Base-by-base conservation (phyloP, 257 asterid species). In the Jaltomata sinuosa region DNA sequence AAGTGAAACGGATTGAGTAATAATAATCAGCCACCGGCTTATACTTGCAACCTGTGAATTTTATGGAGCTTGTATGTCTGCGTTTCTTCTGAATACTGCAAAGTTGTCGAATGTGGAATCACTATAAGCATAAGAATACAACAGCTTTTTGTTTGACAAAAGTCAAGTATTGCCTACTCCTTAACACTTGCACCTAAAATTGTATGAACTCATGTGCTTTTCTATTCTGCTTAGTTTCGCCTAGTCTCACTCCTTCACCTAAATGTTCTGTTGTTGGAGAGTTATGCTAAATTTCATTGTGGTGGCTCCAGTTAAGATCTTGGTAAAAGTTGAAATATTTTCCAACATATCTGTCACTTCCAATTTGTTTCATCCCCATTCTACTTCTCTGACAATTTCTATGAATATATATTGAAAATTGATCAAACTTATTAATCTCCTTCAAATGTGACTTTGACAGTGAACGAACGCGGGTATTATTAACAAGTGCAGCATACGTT, bases 401-500 rank as follows among this genome's bases (percentile, higher is more conserved):
- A 77, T 18, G 82, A 77, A 29, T 9, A 77, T 18, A 16, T 77
- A 45, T 29, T 29, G 27, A 49, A 27, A 29, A 10, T 7, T 4
- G 40, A 21, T 62, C 36, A 50, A 85, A 68, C 61, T 64, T 67
- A 54, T 29, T 22, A 53, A 31, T 83, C 67, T 57, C 14, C 69
- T 40, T 64, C 62, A 14, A 68, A 49, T 18, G 85, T 83, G 85
- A 59, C 40, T 81, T 88, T 89, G 87, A 84, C 98, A 96, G 99
- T 86, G 97, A 94, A 86, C 84, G 93, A 86, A 92, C 95, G 3
- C 90, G 88, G 76, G 91, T 71, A 12, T 84, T 93, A 68, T 88
- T 96, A 82, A 93, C 93, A 80, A 96, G 94, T 89, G 98, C 99
- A 40, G 99, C 98, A 36, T 93, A 84, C 87, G 93, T 96, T 88